Evolutionary conservation across 768 basidiomycete genomes (phyloP), one percentile per base, ranked within the genome.

Genomic region (Mycena albidolilacea): DNA sequence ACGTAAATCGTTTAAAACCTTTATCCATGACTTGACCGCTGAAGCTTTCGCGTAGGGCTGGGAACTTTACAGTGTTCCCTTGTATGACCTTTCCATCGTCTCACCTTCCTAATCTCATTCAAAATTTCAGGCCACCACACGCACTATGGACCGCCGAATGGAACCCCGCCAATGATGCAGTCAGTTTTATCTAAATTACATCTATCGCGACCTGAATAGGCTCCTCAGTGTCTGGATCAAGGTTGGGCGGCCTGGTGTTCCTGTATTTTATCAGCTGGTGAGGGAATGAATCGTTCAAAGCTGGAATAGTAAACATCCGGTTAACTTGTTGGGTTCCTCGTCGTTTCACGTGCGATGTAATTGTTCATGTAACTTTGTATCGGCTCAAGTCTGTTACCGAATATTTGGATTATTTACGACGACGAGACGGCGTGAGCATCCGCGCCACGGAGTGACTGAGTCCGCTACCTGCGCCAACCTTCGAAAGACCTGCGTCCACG

Each of bases 171-270:
- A 1, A 71, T 71, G 70, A 71, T 71, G 70, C 60, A 71, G 70
- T 71, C 12, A 46, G 64, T 66, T 17, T 48, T 14, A 17, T 50
- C n/a, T 17, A n/a, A 48, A 50, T 14, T 15, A 1, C 30, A 50
- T 7, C 41, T 39, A 41, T n/a, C 35, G 19, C 21, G 15, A 57
- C 12, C 43, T 63, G 39, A 63, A 44, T 50, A 9, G 12, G 1
- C 41, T 65, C 11, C 52, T 60, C 44, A 71, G 70, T n/a, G 64
- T 71, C 11, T 71, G 70, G 70, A 71, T 71, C 64, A 71, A 71
- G 46, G 70, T 71, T 21, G 70, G 70, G 37, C 44, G 37, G 5
- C 70, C 70, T 39, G 70, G 70, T 8, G 64, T 71, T 38, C 57
- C 70, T 2, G 58, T 71, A 9, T 71, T 48, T 54, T 66, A 71